Conservation (phyloP, 495 filamentous ascomycete species). For the Aspergillus kassunensis region DNA sequence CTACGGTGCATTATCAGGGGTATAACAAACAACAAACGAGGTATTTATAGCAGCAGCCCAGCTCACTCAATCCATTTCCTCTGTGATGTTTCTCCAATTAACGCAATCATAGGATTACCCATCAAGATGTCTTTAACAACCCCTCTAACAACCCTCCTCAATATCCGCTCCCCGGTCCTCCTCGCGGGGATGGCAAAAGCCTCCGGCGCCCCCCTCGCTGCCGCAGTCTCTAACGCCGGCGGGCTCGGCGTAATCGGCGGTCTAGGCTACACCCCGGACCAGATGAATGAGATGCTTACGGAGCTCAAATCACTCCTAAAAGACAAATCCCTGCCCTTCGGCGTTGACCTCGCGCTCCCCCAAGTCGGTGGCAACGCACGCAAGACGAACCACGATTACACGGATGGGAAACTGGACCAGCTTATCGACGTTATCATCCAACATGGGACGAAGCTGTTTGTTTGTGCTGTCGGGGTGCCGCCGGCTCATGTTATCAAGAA, state of each 20-base stretch:
- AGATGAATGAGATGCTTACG: constrained; percentile 73
- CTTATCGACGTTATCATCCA: constrained; percentile 75
- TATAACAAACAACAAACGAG: no score
- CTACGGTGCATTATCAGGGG: no score
- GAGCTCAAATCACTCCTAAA: constrained; percentile 71
- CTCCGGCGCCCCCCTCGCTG: constrained; percentile 71
- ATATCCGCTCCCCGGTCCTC: constrained; percentile 76
- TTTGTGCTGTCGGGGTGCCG: constrained; percentile 78
- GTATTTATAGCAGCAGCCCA: no score
- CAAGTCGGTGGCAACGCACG: constrained; percentile 75
- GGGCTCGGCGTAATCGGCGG: constrained; percentile 83
- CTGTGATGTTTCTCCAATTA: no score
- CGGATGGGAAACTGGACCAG: constrained; percentile 74
- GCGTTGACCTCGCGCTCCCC: constrained; percentile 82
- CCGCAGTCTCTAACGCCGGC: constrained; percentile 84
- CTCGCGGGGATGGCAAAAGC: constrained; percentile 87
- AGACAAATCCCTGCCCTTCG: constrained; percentile 67
- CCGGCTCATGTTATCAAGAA: constrained; percentile 62
- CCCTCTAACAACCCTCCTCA: constrained; percentile 68
- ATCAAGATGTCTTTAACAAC: constrained; percentile 58
- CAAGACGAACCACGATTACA: constrained; percentile 92
- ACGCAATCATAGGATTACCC: not conserved
- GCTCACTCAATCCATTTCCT: not conserved
- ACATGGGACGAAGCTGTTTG: constrained; percentile 75
- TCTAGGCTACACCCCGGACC: constrained; percentile 75